Percentiles rank a stretch among this genome's conserved stretches.
Conservation (phyloP, 176 grass and related monocot species). For the Paspalum vaginatum region DNA sequence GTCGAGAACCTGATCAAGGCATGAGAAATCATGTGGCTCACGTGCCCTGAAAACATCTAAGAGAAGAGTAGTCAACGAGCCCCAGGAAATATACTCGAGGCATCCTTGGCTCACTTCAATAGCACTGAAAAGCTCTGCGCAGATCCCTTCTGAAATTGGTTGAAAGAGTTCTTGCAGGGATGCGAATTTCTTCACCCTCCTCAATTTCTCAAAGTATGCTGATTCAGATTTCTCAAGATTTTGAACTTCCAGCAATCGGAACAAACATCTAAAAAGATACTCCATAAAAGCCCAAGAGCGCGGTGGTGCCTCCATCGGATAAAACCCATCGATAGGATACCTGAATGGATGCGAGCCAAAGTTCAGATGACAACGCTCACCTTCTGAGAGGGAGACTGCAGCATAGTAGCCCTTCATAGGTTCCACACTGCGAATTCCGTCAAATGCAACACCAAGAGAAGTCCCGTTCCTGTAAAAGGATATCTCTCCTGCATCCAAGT, state of each 20-base stretch:
- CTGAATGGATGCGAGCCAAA: slow-evolving; percentile 79
- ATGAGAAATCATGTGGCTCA: slow-evolving; percentile 69
- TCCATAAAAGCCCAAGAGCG: slow-evolving; percentile 38
- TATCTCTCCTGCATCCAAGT: slow-evolving; percentile 66
- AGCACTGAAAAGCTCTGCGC: slow-evolving; percentile 66
- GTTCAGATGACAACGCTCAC: slow-evolving; percentile 79
- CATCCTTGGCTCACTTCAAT: slow-evolving; percentile 48
- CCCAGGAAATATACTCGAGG: slow-evolving; percentile 76
- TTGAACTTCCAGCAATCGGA: slow-evolving; percentile 67
- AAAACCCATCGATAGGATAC: slow-evolving; percentile 73
- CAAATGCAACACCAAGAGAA: slow-evolving; percentile 80
- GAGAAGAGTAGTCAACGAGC: slow-evolving; percentile 55
- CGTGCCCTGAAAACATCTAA: slow-evolving; percentile 63
- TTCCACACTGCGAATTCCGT: slow-evolving; percentile 46
- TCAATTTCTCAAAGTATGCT: slow-evolving; percentile 82
- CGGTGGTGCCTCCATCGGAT: slow-evolving; percentile 69
- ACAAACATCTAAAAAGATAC: slow-evolving; percentile 76
- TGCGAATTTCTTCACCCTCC: slow-evolving; percentile 77
- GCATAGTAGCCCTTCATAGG: slow-evolving; percentile 66
- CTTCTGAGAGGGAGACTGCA: slow-evolving; percentile 83
- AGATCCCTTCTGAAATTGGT: slow-evolving; percentile 71
- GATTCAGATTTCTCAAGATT: slow-evolving; percentile 78
- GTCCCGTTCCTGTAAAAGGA: slow-evolving; percentile 76
- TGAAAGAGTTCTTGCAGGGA: slow-evolving; percentile 68
- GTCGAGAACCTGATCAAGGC: slow-evolving; percentile 71